These are phyloP conservation scores for Artemisia annua DNA, from an alignment of 129 eudicot genomes.

Conservation along the genomic window DNA sequence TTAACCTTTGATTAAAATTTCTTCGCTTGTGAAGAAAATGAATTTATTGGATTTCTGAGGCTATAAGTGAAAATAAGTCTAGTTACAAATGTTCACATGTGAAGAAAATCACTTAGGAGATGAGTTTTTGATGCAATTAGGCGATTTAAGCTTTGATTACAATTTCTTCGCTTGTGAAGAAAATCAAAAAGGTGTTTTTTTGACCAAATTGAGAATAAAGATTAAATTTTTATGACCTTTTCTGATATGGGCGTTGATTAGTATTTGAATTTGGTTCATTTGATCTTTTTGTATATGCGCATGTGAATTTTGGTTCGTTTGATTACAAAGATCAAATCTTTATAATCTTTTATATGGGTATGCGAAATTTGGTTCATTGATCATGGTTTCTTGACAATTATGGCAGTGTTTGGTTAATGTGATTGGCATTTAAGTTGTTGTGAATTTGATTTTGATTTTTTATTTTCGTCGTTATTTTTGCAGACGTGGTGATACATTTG, in stretches of 20 bases:
- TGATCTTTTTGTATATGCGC: no score
- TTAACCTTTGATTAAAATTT: no score
- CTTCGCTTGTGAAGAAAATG: no score
- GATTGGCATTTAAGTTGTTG: background rate
- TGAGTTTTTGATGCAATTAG: no score
- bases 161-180: no score
- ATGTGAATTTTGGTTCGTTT: no score
- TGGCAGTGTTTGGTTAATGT: background rate
- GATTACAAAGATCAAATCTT: background rate
- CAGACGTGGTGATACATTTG: background rate
- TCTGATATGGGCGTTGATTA: background rate
- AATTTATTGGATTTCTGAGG: no score
- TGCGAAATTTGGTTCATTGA: background rate
- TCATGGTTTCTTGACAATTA: background rate
- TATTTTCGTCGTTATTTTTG: background rate
- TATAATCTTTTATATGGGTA: background rate
- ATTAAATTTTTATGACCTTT: background rate
- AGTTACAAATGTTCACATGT: no score
- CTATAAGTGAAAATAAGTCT: no score
- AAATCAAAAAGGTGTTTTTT: constrained; percentile 3
- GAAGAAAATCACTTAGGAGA: no score
- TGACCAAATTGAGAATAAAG: background rate
- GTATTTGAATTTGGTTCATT: no score
- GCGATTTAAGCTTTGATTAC: no score
- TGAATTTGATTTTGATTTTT: background rate